Evolutionary conservation across 2,329 filamentous ascomycete species (phyloP), one percentile per base, ranked within the genome.

Genomic region (Fusarium sambucinum): DNA sequence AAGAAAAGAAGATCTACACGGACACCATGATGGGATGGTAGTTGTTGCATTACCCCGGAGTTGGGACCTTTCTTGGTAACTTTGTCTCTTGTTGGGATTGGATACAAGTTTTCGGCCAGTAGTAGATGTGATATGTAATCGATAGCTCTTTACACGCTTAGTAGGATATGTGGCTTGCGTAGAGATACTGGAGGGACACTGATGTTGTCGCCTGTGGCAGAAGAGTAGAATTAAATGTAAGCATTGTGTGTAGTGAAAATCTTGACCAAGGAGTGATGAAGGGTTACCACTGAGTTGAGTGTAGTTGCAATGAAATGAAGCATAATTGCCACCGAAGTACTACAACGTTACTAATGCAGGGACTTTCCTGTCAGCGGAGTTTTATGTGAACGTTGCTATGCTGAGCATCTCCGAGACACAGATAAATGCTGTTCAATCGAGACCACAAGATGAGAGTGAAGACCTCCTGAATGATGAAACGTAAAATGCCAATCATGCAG

Each of bases 61-160:
- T 55, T 65, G 44, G 54, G n/a, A 33, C 16, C 21, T 10, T n/a
- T 14, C 30, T 10, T 53, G 35, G 32, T 60, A 41, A 60, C 30
- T 65, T 48, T 37, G 30, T 13, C 11, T 9, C 35, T 45, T 56
- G 27, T 46, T 45, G 12, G 30, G 35, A 59, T 23, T 41, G 38
- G 52, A 42, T 27, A 9, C 11, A 50, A 17, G 19, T 37, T 23
- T 41, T 16, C 13, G 21, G 13, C n/a, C 14, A 50, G 2, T 13
- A 6, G 13, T 2, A 30, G 27, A 6, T 13, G 14, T 40, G 40
- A 46, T 38, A 23, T 29, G 40, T 38, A 46, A 52, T 41, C 9
- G 25, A 30, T 19, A 53, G 51, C 3, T 32, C 5, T 35, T 35
- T 58, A 16, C 13, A 13, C 16, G 21, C 32, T 17, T 38, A n/a